Percentiles rank a stretch among this genome's conserved stretches.
Evolutionary conservation across 768 basidiomycete species (phyloP).

Genomic region (Amanita jacksonii): DNA sequence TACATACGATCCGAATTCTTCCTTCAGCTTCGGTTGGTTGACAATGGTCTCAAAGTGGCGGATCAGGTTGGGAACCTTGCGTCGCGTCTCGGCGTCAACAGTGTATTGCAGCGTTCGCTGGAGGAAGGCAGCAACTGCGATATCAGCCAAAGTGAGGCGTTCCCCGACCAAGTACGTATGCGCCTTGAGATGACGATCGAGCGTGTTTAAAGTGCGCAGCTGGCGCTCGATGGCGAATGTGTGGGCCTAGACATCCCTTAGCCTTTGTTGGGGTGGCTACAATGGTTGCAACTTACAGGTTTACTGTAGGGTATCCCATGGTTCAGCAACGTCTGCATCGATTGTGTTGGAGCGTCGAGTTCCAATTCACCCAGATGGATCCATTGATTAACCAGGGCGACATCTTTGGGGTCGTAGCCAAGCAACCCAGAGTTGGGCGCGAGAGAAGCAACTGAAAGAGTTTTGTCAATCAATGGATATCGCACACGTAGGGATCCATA

Average conservation of each 20-base stretch:
- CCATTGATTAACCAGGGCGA: conserved; percentile 84
- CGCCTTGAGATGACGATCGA: conserved; percentile 65
- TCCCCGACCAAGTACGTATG: conserved; percentile 91
- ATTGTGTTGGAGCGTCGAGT: conserved; percentile 31
- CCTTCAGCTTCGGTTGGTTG: conserved; percentile 73
- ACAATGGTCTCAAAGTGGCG: conserved; percentile 82
- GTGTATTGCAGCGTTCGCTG: conserved; percentile 42
- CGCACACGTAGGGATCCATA: too few species aligned
- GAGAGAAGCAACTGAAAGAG: conserved; percentile 55
- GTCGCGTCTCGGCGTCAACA: conserved; percentile 58
- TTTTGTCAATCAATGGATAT: too few species aligned
- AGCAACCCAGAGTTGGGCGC: conserved; percentile 75
- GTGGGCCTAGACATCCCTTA: conserved; percentile 56
- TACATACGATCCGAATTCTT: conserved; percentile 47
- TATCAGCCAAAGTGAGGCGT: conserved; percentile 89
- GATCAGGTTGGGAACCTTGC: conserved; percentile 64
- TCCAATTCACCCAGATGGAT: conserved; percentile 63
- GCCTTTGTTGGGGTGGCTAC: conserved; percentile 79
- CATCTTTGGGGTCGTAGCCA: conserved; percentile 52
- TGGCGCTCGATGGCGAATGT: conserved; percentile 42
- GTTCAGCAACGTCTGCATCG: conserved; percentile 30
- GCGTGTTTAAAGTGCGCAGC: conserved; percentile 46
- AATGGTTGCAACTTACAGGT: conserved; percentile 52
- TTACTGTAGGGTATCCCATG: conserved; percentile 72
- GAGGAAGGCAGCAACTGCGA: conserved; percentile 55